These are phyloP conservation scores for Alternaria tenuissima DNA, from an alignment of 2,329 filamentous ascomycete species.

Conservation along the genomic window DNA sequence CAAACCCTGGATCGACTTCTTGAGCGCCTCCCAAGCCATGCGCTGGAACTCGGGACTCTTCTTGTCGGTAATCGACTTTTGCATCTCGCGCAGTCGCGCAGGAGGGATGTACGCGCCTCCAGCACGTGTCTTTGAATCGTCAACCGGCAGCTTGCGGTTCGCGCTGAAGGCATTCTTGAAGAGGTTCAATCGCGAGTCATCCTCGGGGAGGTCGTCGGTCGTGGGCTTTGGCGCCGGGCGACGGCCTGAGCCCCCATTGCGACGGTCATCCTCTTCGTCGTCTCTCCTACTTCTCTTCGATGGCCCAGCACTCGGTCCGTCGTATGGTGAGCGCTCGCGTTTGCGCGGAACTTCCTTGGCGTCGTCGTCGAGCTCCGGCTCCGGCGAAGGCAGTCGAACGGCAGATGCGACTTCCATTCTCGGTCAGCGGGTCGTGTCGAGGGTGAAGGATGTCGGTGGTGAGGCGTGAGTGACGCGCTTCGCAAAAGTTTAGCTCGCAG, in stretches of 20 bases:
- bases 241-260: constrained; percentile 79
- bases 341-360: constrained; percentile 58
- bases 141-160: constrained; percentile 87
- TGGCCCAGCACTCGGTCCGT: constrained; percentile 38
- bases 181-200: constrained; percentile 47
- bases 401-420: constrained; percentile 55
- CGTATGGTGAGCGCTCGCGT: constrained; percentile 63
- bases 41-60: constrained; percentile 96
- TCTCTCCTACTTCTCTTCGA: constrained; percentile 49
- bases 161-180: constrained; percentile 49
- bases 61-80: constrained; percentile 97
- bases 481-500: constrained; percentile 38
- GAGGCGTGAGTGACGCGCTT: constrained; percentile 18
- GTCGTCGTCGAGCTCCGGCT: constrained; percentile 52
- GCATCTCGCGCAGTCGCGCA: constrained; percentile 85
- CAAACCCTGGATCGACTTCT: constrained; percentile 97
- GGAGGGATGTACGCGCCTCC: constrained; percentile 97
- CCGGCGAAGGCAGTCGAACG: constrained; percentile 67
- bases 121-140: constrained; percentile 85
- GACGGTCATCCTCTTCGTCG: constrained; percentile 45
- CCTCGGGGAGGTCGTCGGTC: constrained; percentile 33
- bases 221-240: constrained; percentile 26
- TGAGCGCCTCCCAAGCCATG: constrained; percentile 98
- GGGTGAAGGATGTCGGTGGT: constrained; percentile 8
- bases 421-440: constrained; percentile 8